A percentile compares a stretch with the other conserved stretches of the same genome.
phyloP scores from a whole-genome alignment of 2,329 filamentous ascomycete genomes.

The Grosmannia huntii region DNA sequence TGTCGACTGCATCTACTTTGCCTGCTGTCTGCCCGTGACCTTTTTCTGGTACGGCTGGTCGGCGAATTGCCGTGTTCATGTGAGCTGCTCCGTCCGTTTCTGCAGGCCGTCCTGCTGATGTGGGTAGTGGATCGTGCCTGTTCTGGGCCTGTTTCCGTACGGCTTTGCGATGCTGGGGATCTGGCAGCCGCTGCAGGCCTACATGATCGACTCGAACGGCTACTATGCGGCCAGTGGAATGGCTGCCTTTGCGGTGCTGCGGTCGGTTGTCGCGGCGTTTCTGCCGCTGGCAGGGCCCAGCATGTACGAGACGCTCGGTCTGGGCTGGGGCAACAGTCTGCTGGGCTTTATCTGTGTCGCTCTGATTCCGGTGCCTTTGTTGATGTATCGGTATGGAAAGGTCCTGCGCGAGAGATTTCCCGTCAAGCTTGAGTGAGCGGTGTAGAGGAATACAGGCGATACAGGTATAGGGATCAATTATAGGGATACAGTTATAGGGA shows the following conservation, averaged over 20 bases:
- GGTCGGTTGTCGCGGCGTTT: conserved; percentile 40
- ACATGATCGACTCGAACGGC: conserved; percentile 48
- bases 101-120: not conserved
- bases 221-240: conserved; percentile 45
- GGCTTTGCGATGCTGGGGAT: conserved; percentile 20
- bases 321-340: conserved; percentile 29
- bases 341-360: conserved; percentile 33
- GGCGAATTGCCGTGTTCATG: conserved; percentile 14
- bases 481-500: too few relatives aligned
- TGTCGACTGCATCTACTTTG: conserved; percentile 19
- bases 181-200: conserved; percentile 25
- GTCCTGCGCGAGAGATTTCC: conserved; percentile 8
- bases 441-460: not conserved
- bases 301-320: conserved; percentile 43
- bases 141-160: conserved; percentile 17
- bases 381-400: conserved; percentile 40
- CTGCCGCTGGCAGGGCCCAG: conserved; percentile 41
- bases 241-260: conserved; percentile 46
- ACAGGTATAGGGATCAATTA: not conserved
- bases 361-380: conserved; percentile 36
- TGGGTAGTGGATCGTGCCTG: conserved; percentile 7
- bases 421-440: not conserved
- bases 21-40: not conserved
- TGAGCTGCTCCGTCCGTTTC: conserved; percentile 1
- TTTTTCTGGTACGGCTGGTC: conserved; percentile 23